Conservation (phyloP, 106 monocot species). For the Acorus gramineus region DNA sequence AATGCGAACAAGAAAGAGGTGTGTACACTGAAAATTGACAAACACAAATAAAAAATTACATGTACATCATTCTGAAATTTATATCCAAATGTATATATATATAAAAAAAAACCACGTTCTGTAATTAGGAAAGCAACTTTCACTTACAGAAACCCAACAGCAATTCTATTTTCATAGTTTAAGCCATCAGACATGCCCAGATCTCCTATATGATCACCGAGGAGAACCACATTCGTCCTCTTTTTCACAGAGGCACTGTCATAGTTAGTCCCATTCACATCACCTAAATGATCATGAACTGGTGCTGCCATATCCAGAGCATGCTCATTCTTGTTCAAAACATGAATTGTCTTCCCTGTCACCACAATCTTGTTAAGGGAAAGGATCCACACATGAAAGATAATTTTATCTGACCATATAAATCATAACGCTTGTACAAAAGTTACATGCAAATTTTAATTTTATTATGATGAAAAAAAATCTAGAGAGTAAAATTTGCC, state of each 20-base stretch:
- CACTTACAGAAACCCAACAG: slow-evolving; percentile 84
- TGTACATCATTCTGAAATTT: too few species aligned
- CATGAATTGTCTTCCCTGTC: slow-evolving; percentile 79
- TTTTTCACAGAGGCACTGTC: slow-evolving; percentile 36
- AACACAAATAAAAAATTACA: too few species aligned
- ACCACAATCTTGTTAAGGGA: not conserved
- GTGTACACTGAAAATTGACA: too few species aligned
- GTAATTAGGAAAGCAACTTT: not conserved
- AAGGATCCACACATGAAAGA: too few species aligned
- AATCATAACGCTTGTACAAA: too few species aligned
- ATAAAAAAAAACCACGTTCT: not conserved
- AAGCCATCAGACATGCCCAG: slow-evolving; percentile 80
- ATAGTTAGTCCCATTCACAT: slow-evolving; percentile 40
- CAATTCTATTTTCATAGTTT: slow-evolving; percentile 64
- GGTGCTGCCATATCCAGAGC: slow-evolving; percentile 78
- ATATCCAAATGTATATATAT: too few species aligned
- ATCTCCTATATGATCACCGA: slow-evolving; percentile 83
- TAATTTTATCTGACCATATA: too few species aligned
- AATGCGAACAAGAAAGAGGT: too few species aligned
- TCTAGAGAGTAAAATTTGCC: too few species aligned
- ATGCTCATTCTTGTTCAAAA: slow-evolving; percentile 87
- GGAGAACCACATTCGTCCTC: slow-evolving; percentile 66
- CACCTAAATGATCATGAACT: slow-evolving; percentile 46
- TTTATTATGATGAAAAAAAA: too few species aligned
- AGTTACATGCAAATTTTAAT: too few species aligned